Evolutionary conservation across 768 basidiomycete genomes (phyloP).

Genomic region (Glaciozyma martinii): DNA sequence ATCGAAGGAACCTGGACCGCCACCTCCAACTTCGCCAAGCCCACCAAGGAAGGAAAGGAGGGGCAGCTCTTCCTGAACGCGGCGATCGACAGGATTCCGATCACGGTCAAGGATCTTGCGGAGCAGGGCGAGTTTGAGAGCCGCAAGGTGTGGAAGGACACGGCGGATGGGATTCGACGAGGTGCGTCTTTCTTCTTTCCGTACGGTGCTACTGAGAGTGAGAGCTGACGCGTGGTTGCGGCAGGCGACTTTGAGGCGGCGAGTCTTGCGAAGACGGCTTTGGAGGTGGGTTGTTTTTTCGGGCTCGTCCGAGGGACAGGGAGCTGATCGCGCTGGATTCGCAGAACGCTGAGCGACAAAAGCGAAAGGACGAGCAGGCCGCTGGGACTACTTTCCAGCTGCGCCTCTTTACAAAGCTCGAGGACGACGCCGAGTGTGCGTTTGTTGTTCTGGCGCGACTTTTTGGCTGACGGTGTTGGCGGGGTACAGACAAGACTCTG

Average conservation of each 20-base stretch:
- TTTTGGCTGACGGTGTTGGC: too few relatives aligned
- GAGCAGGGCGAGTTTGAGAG: constrained; percentile 71
- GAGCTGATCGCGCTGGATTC: neutral
- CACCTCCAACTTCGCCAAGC: constrained; percentile 38
- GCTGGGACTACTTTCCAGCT: constrained; percentile 64
- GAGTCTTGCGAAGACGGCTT: constrained; percentile 72
- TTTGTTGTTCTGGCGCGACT: constrained; percentile 19
- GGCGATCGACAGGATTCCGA: constrained; percentile 60
- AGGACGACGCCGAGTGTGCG: constrained; percentile 65
- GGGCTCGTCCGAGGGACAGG: neutral
- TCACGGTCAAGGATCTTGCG: constrained; percentile 53
- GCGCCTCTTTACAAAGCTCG: constrained; percentile 65
- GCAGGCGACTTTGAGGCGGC: constrained; percentile 82
- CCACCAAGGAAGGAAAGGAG: constrained; percentile 46
- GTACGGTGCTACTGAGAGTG: too few relatives aligned
- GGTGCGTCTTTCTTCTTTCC: neutral
- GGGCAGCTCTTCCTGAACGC: constrained; percentile 67
- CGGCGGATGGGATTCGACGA: constrained; percentile 81
- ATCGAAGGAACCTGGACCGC: constrained; percentile 75
- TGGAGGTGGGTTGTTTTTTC: constrained; percentile 55
- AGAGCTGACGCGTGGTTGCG: neutral
- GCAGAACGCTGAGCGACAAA: constrained; percentile 86
- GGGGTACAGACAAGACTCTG: neutral
- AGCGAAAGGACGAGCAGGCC: constrained; percentile 68
- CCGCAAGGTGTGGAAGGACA: constrained; percentile 69